Evolutionary conservation across 78 protist genomes (phyloP), one percentile per base, ranked within the genome.

Genomic region (Tieghemostelium lacteum): DNA sequence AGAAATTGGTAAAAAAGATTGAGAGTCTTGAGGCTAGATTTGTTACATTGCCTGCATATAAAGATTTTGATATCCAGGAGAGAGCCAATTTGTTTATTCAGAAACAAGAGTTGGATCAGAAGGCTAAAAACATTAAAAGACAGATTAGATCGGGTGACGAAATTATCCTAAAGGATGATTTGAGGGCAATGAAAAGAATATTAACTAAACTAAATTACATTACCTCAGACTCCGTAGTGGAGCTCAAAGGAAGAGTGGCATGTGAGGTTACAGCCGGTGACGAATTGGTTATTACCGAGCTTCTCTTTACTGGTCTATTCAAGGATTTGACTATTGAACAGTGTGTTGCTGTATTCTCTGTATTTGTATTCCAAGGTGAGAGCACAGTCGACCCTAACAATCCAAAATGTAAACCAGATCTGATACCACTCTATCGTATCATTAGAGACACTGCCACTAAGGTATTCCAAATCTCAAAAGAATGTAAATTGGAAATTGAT

Each of bases 201-300:
- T 88, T 98, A 58, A 88, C 95, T 33, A 76, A 98, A 45, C 52
- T 98, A n/a, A 97, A 94, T 31, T 97, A 88, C 75, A 86, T 92
- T 12, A 74, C 92, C 28, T 26, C n/a, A 5, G 96, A 95, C 2
- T 89, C 96, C 66, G 96, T 98, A 10, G 96, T 98, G 3, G 77
- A 69, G 16, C 16, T 71, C 33, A 98, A 98, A 73, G 99, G 99
- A 17, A 78, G 98, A 1, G 96, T 97, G 16, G 99, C 99, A 6
- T 93, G 98, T 34, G 99, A 97, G 69, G 95, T 98, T 26, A 87
- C 66, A 70, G 94, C 99, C 10, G 96, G 94, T 57, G 98, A 98
- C 33, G 99, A 98, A 70, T 78, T 98, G 49, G 75, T 98, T 6
- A 55, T 95, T 26, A 94, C 98, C 19, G 99, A 98, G 61, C 58